Percentiles rank a stretch among this genome's conserved stretches.
Evolutionary conservation across 176 grass and related monocot species (phyloP).

Genomic region (Eragrostis nindensis): DNA sequence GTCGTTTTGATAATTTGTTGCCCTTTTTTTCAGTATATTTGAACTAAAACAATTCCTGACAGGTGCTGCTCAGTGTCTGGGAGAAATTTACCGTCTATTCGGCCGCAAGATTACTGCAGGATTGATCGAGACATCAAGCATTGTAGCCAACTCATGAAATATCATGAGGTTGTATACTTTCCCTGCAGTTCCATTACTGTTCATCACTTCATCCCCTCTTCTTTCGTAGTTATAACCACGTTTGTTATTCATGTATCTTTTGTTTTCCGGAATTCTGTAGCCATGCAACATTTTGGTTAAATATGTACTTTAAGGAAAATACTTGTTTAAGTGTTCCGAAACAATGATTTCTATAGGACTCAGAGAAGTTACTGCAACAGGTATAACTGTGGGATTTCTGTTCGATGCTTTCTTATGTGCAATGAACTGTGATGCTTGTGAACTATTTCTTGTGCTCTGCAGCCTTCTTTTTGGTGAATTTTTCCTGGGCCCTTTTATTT

Average conservation of each 20-base stretch:
- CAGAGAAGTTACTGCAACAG: neutral
- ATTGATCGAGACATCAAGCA: conserved; percentile 83
- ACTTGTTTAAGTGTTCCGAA: neutral
- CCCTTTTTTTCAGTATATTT: conserved; percentile 7
- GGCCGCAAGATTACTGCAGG: conserved; percentile 90
- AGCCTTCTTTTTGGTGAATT: neutral
- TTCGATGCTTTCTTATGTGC: conserved; percentile 9
- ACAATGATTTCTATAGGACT: neutral
- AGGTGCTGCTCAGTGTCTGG: conserved; percentile 89
- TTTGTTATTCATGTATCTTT: conserved; percentile 10
- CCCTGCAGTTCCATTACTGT: conserved; percentile 35
- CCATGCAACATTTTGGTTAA: conserved; percentile 7
- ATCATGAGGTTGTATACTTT: conserved; percentile 68
- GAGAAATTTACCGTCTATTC: conserved; percentile 86
- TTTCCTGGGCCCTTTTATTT: conserved; percentile 38
- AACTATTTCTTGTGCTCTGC: conserved; percentile 20
- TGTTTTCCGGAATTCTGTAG: conserved; percentile 20
- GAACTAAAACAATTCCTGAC: conserved; percentile 38
- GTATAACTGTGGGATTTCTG: neutral
- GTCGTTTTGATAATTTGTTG: conserved; percentile 6
- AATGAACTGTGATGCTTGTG: neutral
- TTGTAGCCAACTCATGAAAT: conserved; percentile 94
- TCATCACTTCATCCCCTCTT: conserved; percentile 25
- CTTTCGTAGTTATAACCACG: conserved; percentile 16
- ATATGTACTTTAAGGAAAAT: neutral